Percentiles rank a stretch among this genome's conserved stretches.
Evolutionary conservation across 345 rosid genomes (phyloP).

Genomic region (Nephelium lappaceum): DNA sequence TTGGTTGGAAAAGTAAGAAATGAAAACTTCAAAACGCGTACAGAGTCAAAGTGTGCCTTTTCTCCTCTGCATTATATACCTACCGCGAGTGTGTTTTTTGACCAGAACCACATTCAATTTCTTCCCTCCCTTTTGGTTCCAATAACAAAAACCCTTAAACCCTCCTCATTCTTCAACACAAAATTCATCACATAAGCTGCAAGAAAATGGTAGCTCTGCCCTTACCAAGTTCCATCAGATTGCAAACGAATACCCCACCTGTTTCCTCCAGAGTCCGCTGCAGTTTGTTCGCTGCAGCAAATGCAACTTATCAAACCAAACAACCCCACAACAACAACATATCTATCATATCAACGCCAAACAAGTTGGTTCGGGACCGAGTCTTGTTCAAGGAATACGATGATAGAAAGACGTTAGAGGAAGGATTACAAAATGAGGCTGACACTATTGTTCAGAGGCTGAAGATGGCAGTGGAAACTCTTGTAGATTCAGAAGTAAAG

Average conservation of each 20-base stretch:
- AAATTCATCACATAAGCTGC: background rate
- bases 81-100: background rate
- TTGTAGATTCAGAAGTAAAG: slow-evolving; percentile 13
- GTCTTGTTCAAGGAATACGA: background rate
- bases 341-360: background rate
- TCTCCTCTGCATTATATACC: background rate
- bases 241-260: background rate
- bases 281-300: background rate
- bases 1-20: background rate
- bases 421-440: background rate
- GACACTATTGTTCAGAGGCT: background rate
- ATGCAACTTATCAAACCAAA: background rate
- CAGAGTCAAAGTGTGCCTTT: background rate
- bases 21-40: background rate
- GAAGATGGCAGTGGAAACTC: slow-evolving; percentile 20
- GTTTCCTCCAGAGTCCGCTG: background rate
- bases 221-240: background rate
- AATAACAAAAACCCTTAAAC: background rate
- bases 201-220: background rate
- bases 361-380: background rate
- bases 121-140: background rate
- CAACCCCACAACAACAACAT: background rate
- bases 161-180: background rate
- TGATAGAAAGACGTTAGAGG: background rate
- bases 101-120: background rate